A percentile compares a stretch with the other conserved stretches of the same genome.
Evolutionary conservation across 2,329 filamentous ascomycete genomes (phyloP).

Genomic region (Zasmidium angulare): DNA sequence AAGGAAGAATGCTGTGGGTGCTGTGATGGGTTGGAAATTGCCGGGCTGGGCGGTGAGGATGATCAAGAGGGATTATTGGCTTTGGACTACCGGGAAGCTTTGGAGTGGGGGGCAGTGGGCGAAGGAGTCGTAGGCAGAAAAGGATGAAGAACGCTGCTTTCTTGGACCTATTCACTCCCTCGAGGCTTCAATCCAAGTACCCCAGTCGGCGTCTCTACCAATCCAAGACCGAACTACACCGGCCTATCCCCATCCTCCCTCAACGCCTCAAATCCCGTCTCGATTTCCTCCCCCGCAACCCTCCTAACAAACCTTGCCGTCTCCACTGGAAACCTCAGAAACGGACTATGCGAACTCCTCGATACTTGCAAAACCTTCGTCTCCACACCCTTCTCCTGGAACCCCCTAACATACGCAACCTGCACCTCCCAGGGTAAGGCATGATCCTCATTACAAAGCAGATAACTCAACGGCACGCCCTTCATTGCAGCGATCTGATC

Average conservation of each 20-base stretch:
- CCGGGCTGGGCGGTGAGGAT: too few species aligned
- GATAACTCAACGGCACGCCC: conserved; percentile 6
- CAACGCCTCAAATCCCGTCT: conserved; percentile 8
- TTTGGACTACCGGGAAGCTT: too few species aligned
- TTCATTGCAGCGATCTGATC: conserved; percentile 8
- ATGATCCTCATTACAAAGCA: conserved; percentile 11
- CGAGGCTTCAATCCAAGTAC: background rate
- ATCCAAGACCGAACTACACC: too few species aligned
- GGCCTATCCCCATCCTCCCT: background rate
- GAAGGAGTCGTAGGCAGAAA: too few species aligned
- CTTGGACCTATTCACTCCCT: too few species aligned
- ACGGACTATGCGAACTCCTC: conserved; percentile 15
- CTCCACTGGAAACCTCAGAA: conserved; percentile 11
- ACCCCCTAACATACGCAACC: conserved; percentile 4
- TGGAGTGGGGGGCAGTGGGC: too few species aligned
- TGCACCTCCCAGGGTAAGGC: conserved; percentile 10
- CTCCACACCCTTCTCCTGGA: conserved; percentile 3
- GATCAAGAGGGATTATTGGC: too few species aligned
- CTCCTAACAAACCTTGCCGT: conserved; percentile 12
- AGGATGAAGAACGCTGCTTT: too few species aligned
- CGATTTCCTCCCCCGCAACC: conserved; percentile 9
- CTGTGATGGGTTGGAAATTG: too few species aligned
- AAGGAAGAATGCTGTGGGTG: too few species aligned
- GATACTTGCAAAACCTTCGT: conserved; percentile 2
- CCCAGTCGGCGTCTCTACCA: too few species aligned